phyloP scores from a whole-genome alignment of 1,284 basidiomycete species.

The Grifola frondosa region DNA sequence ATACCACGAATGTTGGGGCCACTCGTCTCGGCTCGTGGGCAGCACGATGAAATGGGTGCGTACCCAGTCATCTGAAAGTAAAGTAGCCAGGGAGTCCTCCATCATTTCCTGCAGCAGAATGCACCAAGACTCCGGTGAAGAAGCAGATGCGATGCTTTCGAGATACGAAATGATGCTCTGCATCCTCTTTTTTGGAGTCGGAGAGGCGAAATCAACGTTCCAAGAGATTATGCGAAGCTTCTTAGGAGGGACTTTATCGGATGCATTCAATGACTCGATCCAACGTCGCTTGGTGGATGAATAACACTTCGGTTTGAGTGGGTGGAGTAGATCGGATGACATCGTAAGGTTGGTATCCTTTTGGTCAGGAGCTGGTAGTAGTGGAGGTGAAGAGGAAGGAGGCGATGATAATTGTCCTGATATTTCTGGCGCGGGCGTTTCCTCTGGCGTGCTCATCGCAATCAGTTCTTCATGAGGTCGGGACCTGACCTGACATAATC shows the following conservation, averaged over 20 bases:
- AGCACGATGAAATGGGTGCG: constrained; percentile 54
- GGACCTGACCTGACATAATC: no score
- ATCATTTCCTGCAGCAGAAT: constrained; percentile 69
- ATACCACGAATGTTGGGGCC: constrained; percentile 48
- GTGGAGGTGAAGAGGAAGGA: neutral
- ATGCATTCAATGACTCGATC: constrained; percentile 7
- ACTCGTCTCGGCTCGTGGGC: constrained; percentile 51
- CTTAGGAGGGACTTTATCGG: constrained; percentile 34
- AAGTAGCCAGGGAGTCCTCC: constrained; percentile 38
- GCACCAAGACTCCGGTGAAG: constrained; percentile 51
- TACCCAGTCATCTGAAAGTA: constrained; percentile 61
- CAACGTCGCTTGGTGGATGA: constrained; percentile 10
- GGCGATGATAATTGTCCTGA: no score
- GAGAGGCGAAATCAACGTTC: constrained; percentile 58
- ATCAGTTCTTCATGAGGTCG: no score
- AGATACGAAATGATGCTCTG: constrained; percentile 51
- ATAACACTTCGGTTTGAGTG: constrained; percentile 7
- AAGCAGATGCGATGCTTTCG: constrained; percentile 46
- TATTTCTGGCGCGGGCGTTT: no score
- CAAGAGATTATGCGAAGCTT: constrained; percentile 58
- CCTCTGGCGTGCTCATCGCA: no score
- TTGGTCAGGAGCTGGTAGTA: neutral
- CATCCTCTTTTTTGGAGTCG: constrained; percentile 42
- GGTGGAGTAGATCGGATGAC: neutral
- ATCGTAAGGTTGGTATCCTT: neutral